phyloP scores from a whole-genome alignment of 2,329 filamentous ascomycete species.

The Aspergillus alliaceus region DNA sequence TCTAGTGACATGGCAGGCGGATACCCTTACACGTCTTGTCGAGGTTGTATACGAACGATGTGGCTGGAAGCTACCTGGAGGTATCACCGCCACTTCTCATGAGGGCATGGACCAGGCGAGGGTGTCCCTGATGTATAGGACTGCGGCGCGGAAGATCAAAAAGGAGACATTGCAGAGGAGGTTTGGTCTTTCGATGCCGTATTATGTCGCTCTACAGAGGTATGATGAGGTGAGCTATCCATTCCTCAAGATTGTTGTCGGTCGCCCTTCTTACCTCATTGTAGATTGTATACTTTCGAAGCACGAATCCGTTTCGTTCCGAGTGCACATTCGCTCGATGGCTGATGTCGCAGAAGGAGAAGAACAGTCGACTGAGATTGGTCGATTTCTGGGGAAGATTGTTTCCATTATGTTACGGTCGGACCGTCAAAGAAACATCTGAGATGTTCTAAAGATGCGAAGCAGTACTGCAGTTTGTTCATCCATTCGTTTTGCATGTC shows the following conservation, averaged over 20 bases:
- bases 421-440: conserved; percentile 29
- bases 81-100: conserved; percentile 18
- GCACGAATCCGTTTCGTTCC: conserved; percentile 27
- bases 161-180: conserved; percentile 19
- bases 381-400: conserved; percentile 33
- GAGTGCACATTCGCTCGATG: conserved; percentile 33
- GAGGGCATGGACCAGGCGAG: conserved; percentile 16
- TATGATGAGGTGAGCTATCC: conserved; percentile 29
- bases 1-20: conserved; percentile 35
- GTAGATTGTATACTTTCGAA: conserved; percentile 32
- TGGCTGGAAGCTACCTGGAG: conserved; percentile 22
- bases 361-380: conserved; percentile 18
- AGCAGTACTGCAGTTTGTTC: not conserved
- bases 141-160: conserved; percentile 26
- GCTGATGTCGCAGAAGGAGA: conserved; percentile 26
- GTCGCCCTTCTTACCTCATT: conserved; percentile 1
- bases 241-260: not conserved
- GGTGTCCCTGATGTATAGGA: conserved; percentile 24
- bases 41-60: conserved; percentile 29
- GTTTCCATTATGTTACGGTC: conserved; percentile 35
- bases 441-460: conserved; percentile 19
- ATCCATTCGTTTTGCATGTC: not conserved
- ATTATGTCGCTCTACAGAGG: conserved; percentile 27
- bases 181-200: conserved; percentile 26
- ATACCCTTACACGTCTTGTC: conserved; percentile 36